These are phyloP conservation scores for Paraphaeosphaeria sporulosa DNA, from an alignment of 2,329 filamentous ascomycete genomes.

Conservation along the genomic window DNA sequence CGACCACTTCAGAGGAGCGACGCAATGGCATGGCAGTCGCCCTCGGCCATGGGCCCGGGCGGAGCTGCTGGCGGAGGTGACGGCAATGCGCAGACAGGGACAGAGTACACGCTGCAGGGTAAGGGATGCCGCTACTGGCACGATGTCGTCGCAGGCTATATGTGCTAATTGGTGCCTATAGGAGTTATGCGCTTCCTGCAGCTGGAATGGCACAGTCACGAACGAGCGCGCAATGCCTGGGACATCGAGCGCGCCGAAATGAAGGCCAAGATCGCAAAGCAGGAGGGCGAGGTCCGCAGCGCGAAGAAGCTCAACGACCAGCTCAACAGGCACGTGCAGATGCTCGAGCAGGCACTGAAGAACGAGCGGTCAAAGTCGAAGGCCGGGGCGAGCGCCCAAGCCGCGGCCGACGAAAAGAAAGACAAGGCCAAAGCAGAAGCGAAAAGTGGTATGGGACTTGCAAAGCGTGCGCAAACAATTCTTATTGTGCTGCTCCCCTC, in stretches of 20 bases:
- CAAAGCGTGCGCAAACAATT: conserved; percentile 35
- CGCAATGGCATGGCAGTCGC: conserved; percentile 75
- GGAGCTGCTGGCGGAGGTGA: conserved; percentile 59
- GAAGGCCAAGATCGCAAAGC: conserved; percentile 93
- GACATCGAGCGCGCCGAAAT: conserved; percentile 99
- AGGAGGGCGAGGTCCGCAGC: conserved; percentile 88
- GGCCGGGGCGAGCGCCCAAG: conserved; percentile 59
- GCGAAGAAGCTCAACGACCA: conserved; percentile 89
- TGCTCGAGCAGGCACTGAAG: conserved; percentile 87
- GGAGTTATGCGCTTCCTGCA: conserved; percentile 99
- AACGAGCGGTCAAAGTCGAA: conserved; percentile 78
- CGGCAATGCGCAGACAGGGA: conserved; percentile 63
- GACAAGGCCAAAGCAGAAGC: conserved; percentile 37
- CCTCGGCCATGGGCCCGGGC: conserved; percentile 68
- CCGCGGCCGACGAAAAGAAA: conserved; percentile 53
- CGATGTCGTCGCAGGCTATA: neutral
- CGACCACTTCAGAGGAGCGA: conserved; percentile 29
- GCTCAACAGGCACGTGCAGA: conserved; percentile 85
- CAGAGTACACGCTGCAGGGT: conserved; percentile 78
- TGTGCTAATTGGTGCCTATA: conserved; percentile 49
- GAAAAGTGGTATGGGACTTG: conserved; percentile 35
- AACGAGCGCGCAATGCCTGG: conserved; percentile 97
- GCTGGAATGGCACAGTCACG: conserved; percentile 98
- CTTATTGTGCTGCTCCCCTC: neutral
- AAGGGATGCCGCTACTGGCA: conserved; percentile 32